Evolutionary conservation across 768 basidiomycete species (phyloP), one percentile per base, ranked within the genome.

Genomic region (Leccinum subtestaceum): DNA sequence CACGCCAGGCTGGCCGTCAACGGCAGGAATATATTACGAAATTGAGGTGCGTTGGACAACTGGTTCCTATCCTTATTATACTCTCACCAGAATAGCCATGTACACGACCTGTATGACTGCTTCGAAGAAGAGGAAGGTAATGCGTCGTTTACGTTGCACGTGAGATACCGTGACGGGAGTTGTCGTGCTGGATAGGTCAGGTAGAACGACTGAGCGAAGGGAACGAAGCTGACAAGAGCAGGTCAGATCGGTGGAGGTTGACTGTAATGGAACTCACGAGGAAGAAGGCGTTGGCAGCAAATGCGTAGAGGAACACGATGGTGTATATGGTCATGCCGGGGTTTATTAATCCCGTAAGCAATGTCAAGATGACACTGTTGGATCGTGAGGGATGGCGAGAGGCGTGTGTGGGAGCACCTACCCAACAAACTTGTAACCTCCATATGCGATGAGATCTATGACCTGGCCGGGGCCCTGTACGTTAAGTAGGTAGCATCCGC

Each of bases 361-460:
- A 76, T 2, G 90, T 87, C 12, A 88, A 74, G 64, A 97, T 95
- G 43, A 98, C 92, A 2, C 95, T 95, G 60, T n/a, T 3, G 60
- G 10, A 36, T 2, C 9, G 15, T 67, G 50, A 65, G 38, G 2
- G 7, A 3, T 1, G 3, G 15, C 5, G 10, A 17, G 17, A 40
- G 12, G 15, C 53, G 15, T 5, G 10, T 19, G 6, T 5, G 11
- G 6, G 8, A 11, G 4, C 3, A 52, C 86, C 29, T 63, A 94
- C 93, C 93, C 96, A 29, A 98, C 92, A 66, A 99, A 98, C 70
- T 99, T 98, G 77, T 98, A 98, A 0, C 97, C 96, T 5, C 89
- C 91, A 70, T 98, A 98, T 0, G 95, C 91, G 31, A 97, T 75
- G 51, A 98, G 74, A 68, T 97, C 94, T 5, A 90, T 80, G 23